These are phyloP conservation scores for Tricholoma flavovirens DNA, from an alignment of 768 basidiomycete species.

Conservation along the genomic window DNA sequence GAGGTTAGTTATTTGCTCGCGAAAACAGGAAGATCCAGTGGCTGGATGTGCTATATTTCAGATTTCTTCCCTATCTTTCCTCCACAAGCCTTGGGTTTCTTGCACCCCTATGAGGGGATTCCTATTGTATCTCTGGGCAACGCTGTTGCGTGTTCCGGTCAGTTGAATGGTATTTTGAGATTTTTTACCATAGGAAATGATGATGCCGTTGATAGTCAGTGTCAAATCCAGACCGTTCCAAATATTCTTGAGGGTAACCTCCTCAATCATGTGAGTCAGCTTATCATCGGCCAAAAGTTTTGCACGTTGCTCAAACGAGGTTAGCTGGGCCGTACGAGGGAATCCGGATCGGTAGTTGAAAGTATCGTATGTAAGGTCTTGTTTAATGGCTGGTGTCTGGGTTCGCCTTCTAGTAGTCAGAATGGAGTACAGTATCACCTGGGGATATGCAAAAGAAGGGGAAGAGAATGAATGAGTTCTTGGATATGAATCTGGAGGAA, in stretches of 20 bases:
- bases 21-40: background rate
- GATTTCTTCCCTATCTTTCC: slow-evolving; percentile 1
- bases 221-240: slow-evolving; percentile 50
- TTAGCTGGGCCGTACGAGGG: too few relatives aligned
- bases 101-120: slow-evolving; percentile 48
- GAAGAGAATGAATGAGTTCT: too few relatives aligned
- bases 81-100: slow-evolving; percentile 34
- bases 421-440: too few relatives aligned
- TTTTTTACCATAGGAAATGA: slow-evolving; percentile 37
- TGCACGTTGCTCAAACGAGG: too few relatives aligned
- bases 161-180: slow-evolving; percentile 2
- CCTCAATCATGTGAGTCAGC: slow-evolving; percentile 46
- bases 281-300: too few relatives aligned
- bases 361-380: too few relatives aligned
- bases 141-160: slow-evolving; percentile 33
- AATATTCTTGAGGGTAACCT: slow-evolving; percentile 45
- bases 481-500: too few relatives aligned
- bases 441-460: too few relatives aligned
- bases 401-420: too few relatives aligned
- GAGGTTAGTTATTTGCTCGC: slow-evolving; percentile 14
- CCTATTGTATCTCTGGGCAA: slow-evolving; percentile 40
- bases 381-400: too few relatives aligned
- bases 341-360: too few relatives aligned
- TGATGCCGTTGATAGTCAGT: slow-evolving; percentile 46
- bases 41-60: background rate